phyloP scores from a whole-genome alignment of 192 early-diverging fungal species.

The Coemansia reversa region DNA sequence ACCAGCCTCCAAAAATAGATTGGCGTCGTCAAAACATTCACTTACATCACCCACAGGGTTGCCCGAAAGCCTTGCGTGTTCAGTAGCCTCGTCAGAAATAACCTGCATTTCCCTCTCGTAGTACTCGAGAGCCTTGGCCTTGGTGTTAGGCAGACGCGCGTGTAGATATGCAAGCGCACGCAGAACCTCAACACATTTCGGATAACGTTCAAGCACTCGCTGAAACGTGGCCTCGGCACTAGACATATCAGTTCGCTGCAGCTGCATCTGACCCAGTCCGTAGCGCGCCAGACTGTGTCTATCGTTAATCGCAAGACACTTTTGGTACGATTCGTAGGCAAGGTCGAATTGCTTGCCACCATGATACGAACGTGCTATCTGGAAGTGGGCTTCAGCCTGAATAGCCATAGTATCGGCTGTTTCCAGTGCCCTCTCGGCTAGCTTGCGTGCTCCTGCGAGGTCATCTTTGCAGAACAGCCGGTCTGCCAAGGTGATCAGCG shows the following conservation, averaged over 20 bases:
- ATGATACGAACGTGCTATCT: constrained; percentile 59
- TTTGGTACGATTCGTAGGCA: constrained; percentile 68
- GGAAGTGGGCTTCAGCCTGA: constrained; percentile 63
- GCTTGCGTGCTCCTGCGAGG: constrained; percentile 39
- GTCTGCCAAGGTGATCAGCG: constrained; percentile 58
- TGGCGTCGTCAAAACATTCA: constrained; percentile 29
- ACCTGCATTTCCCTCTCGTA: constrained; percentile 64
- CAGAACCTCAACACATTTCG: constrained; percentile 65
- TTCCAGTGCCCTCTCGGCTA: constrained; percentile 49
- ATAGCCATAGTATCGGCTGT: constrained; percentile 55
- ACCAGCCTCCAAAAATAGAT: constrained; percentile 65
- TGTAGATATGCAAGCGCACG: constrained; percentile 64
- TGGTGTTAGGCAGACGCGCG: constrained; percentile 61
- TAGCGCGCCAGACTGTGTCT: constrained; percentile 62
- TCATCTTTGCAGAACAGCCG: constrained; percentile 54
- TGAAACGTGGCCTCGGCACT: constrained; percentile 57
- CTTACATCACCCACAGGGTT: constrained; percentile 1
- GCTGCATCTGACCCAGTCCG: constrained; percentile 73
- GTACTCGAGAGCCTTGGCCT: constrained; percentile 64
- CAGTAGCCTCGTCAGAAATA: constrained; percentile 54
- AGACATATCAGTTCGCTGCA: constrained; percentile 52
- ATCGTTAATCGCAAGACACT: constrained; percentile 66
- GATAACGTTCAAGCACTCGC: constrained; percentile 59
- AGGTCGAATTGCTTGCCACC: constrained; percentile 63
- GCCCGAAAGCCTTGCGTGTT: constrained; percentile 36